Evolutionary conservation across 495 filamentous ascomycete species (phyloP).

Genomic region (Hypoxylon rickii): DNA sequence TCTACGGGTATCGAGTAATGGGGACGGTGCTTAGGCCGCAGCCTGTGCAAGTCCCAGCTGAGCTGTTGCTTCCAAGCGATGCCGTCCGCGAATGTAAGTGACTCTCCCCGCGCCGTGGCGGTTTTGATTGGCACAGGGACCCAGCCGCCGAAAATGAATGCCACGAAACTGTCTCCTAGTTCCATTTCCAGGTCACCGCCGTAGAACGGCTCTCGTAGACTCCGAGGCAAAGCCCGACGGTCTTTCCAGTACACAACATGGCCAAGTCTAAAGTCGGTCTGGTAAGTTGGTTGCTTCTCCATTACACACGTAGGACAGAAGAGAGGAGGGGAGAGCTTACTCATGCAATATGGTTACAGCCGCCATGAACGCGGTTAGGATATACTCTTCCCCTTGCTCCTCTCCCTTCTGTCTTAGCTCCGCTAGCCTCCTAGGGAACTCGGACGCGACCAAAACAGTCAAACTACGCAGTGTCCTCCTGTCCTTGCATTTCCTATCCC

Average conservation of each 20-base stretch:
- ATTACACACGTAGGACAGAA: not conserved
- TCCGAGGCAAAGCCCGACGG: conserved; percentile 36
- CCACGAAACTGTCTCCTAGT: conserved; percentile 46
- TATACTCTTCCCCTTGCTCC: conserved; percentile 42
- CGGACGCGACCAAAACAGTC: conserved; percentile 40
- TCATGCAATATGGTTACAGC: conserved; percentile 48
- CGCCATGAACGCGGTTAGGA: conserved; percentile 46
- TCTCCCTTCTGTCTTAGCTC: conserved; percentile 35
- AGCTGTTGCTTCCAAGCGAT: conserved; percentile 45
- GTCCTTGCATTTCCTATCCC: conserved; percentile 25
- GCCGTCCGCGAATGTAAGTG: conserved; percentile 38
- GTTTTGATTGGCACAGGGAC: conserved; percentile 39
- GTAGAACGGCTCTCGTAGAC: conserved; percentile 46
- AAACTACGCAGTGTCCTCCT: conserved; percentile 17
- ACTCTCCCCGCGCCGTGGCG: not conserved
- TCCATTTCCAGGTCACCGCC: conserved; percentile 49
- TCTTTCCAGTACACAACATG: conserved; percentile 48
- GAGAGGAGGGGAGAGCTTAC: conserved; percentile 25
- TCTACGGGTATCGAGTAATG: conserved; percentile 44
- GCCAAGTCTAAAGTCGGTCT: conserved; percentile 38
- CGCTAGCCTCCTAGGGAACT: conserved; percentile 38
- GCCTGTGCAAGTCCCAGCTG: conserved; percentile 41
- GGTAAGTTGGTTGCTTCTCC: too few relatives aligned
- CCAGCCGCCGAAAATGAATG: conserved; percentile 47
- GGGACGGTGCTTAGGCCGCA: conserved; percentile 41